Evolutionary conservation across 257 asterid genomes (phyloP), one percentile per base, ranked within the genome.

Genomic region (Knoxia roxburghii): DNA sequence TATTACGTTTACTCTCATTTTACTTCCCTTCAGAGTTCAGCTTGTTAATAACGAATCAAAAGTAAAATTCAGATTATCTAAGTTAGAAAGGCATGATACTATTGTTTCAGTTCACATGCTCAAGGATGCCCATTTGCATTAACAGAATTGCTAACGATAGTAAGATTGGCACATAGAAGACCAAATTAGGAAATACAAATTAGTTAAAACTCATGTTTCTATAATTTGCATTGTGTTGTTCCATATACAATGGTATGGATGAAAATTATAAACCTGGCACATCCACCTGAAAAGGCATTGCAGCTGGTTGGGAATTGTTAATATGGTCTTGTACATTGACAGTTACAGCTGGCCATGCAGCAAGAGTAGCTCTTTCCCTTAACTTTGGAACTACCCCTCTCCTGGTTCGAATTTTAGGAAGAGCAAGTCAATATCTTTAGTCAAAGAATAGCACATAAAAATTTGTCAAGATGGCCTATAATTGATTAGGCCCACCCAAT

Each of bases 291-390:
- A 23, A 69, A 37, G 81, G 80, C 57, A 68, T 67, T 48, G 64
- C 77, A 29, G 46, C 35, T 29, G 68, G 68, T 33, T 68, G 61
- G 46, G 85, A 49, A 60, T 69, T 70, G 73, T 74, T 77, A 37
- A 49, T 75, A 56, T 76, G 63, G 52, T 72, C 87, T 61, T 74
- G 74, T 80, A 53, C 79, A 73, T 70, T 74, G 68, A 27, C 76
- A 69, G 70, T 78, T 61, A 69, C 74, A 60, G 62, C 81, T 26
- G 95, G 86, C 99, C 99, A 94, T 15, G 99, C 97, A 67, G 96
- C 92, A 78, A 52, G 73, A 66, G 93, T 86, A 71, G 89, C 92
- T 82, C 95, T 82, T 73, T 84, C 74, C 77, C 89, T 81, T 59
- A 85, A 79, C 52, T 95, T 82, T 65, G 86, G 85, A 69, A 80